Percentiles rank a stretch among this genome's conserved stretches.
These are phyloP conservation scores for Coemansia sp. DNA, from an alignment of 192 early-diverging fungal species.

Conservation along the genomic window DNA sequence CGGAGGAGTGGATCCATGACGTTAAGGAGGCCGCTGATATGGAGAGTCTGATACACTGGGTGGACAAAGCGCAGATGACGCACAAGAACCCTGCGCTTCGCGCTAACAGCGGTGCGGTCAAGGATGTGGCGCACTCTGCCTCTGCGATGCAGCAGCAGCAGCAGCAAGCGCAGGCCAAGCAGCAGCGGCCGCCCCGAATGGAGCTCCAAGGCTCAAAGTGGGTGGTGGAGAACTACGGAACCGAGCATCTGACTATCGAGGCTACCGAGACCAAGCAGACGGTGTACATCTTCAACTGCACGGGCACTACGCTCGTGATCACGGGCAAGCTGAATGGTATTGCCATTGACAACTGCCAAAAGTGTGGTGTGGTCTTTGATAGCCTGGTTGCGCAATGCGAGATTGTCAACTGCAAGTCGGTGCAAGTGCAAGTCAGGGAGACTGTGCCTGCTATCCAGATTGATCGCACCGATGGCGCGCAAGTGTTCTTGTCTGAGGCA, in stretches of 20 bases:
- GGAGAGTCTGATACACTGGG: too few relatives aligned
- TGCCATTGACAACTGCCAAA: slow-evolving; percentile 85
- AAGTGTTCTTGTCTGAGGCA: slow-evolving; percentile 84
- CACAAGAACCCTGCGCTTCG: slow-evolving; percentile 97
- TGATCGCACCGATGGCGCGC: slow-evolving; percentile 93
- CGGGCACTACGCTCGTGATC: slow-evolving; percentile 86
- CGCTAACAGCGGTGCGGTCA: slow-evolving; percentile 61
- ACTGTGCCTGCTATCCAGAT: slow-evolving; percentile 82
- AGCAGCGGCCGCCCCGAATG: slow-evolving; percentile 67
- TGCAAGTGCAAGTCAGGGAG: slow-evolving; percentile 85
- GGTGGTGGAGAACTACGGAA: slow-evolving; percentile 87
- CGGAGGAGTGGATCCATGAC: too few relatives aligned
- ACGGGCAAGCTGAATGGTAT: slow-evolving; percentile 93
- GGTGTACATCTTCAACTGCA: slow-evolving; percentile 95
- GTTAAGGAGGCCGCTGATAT: too few relatives aligned
- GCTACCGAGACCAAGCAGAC: slow-evolving; percentile 82
- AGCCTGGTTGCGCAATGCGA: slow-evolving; percentile 85
- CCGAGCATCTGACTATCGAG: slow-evolving; percentile 76
- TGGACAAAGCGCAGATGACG: slow-evolving; percentile 96
- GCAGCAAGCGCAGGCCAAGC: slow-evolving; percentile 3
- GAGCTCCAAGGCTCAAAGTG: slow-evolving; percentile 91
- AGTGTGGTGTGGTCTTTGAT: slow-evolving; percentile 84
- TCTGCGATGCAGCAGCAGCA: slow-evolving; percentile 1
- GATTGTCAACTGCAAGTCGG: slow-evolving; percentile 87
- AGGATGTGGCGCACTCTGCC: slow-evolving; percentile 4